Conservation (phyloP, 2,329 filamentous ascomycete genomes). For the Thielaviopsis ethacetica region DNA sequence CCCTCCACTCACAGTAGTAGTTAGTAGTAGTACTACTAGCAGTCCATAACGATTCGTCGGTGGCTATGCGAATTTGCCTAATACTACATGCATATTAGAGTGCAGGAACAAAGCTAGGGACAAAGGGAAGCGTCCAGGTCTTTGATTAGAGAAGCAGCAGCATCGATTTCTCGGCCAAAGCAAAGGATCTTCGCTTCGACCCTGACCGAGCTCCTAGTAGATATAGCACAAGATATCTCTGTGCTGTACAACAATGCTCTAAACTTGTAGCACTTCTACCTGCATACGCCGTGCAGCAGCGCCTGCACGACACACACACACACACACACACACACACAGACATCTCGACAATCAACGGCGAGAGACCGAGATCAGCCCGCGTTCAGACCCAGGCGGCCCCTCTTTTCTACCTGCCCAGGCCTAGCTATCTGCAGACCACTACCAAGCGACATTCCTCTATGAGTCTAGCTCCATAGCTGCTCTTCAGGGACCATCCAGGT, state of each 20-base stretch:
- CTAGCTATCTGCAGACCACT: neutral
- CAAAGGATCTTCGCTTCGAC: neutral
- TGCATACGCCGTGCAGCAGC: neutral
- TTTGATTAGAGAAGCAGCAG: neutral
- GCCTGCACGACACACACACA: neutral
- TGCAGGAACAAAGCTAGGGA: too few species aligned
- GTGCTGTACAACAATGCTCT: neutral
- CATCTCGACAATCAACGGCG: neutral
- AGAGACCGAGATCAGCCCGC: neutral
- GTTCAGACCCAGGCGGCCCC: neutral
- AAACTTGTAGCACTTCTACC: neutral
- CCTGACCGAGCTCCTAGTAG: neutral
- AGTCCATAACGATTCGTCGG: too few species aligned
- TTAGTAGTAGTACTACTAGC: too few species aligned
- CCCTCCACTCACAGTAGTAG: too few species aligned
- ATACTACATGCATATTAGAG: too few species aligned
- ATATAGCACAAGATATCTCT: neutral
- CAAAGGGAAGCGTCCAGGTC: neutral
- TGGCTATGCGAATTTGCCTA: too few species aligned
- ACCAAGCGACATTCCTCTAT: conserved; percentile 1
- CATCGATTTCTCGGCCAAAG: neutral
- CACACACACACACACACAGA: too few species aligned
- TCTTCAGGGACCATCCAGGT: conserved; percentile 4
- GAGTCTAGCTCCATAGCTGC: neutral
- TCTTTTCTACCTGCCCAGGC: conserved; percentile 6